Evolutionary conservation across 345 rosid genomes (phyloP).

Genomic region (Populus nigra): DNA sequence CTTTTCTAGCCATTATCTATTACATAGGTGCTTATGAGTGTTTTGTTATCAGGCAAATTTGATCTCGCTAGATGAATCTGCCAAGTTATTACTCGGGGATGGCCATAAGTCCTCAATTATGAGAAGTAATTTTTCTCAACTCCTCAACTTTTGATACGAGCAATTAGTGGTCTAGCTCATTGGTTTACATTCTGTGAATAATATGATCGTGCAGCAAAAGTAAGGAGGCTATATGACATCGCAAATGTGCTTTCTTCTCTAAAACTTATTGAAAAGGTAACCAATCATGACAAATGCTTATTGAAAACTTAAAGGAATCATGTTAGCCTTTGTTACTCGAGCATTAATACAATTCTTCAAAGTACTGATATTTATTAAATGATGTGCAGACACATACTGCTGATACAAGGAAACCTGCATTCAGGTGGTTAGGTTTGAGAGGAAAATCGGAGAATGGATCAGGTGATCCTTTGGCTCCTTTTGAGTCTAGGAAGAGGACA

Average conservation of each 20-base stretch:
- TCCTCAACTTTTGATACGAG: neutral
- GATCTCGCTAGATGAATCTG: constrained; percentile 36
- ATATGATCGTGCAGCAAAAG: constrained; percentile 30
- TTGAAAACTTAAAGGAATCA: neutral
- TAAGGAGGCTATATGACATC: constrained; percentile 36
- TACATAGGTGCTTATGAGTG: neutral
- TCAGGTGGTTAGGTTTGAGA: constrained; percentile 30
- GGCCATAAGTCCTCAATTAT: constrained; percentile 18
- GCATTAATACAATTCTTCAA: neutral
- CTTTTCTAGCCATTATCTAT: neutral
- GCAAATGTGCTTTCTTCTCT: constrained; percentile 36
- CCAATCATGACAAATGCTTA: neutral
- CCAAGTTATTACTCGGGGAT: constrained; percentile 33
- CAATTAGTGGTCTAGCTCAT: neutral
- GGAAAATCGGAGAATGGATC: constrained; percentile 6
- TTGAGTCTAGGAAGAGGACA: constrained; percentile 24
- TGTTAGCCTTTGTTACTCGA: neutral
- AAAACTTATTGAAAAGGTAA: constrained; percentile 31
- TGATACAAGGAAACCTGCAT: constrained; percentile 35
- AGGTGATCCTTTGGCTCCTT: neutral
- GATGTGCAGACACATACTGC: constrained; percentile 29
- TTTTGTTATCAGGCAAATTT: constrained; percentile 15
- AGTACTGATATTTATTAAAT: constrained; percentile 5
- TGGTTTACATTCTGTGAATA: neutral
- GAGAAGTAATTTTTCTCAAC: constrained; percentile 23